A percentile compares a stretch with the other conserved stretches of the same genome.
Evolutionary conservation across 2,329 filamentous ascomycete species (phyloP).

Genomic region (Nothophaeocryptopus gaeumannii): DNA sequence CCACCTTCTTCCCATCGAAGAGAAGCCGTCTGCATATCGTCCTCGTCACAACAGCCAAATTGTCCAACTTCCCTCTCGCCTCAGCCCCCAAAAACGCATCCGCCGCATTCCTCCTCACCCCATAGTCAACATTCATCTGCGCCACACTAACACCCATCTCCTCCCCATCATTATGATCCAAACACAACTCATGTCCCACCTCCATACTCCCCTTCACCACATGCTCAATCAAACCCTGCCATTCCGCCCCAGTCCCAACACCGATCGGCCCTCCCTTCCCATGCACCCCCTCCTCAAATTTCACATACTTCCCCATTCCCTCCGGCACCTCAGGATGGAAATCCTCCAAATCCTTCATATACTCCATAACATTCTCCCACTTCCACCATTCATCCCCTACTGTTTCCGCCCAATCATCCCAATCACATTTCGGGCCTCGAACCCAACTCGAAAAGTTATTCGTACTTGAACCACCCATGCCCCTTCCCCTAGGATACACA

Average conservation of each 20-base stretch:
- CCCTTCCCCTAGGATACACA: slow-evolving; percentile 5
- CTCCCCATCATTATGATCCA: slow-evolving; percentile 10
- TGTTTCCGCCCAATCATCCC: slow-evolving; percentile 1
- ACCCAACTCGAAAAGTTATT: slow-evolving; percentile 3
- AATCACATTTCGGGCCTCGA: slow-evolving; percentile 5
- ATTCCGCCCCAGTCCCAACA: slow-evolving; percentile 6
- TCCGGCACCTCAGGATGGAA: slow-evolving; percentile 16
- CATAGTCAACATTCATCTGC: slow-evolving; percentile 12
- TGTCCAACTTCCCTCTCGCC: background rate
- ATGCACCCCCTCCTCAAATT: slow-evolving; percentile 13
- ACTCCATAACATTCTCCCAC: slow-evolving; percentile 5
- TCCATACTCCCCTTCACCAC: slow-evolving; percentile 4
- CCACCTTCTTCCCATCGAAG: slow-evolving; percentile 6
- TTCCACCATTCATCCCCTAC: slow-evolving; percentile 3
- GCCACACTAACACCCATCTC: slow-evolving; percentile 6
- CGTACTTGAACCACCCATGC: background rate
- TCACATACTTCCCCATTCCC: slow-evolving; percentile 16
- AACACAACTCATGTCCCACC: slow-evolving; percentile 3
- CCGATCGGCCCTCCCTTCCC: slow-evolving; percentile 13
- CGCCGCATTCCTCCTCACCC: slow-evolving; percentile 5
- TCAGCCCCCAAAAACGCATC: slow-evolving; percentile 5
- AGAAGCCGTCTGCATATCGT: slow-evolving; percentile 7
- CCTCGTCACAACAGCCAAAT: slow-evolving; percentile 2
- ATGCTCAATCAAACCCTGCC: slow-evolving; percentile 15
- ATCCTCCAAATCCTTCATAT: slow-evolving; percentile 11